These are phyloP conservation scores for Tilletiopsis washingtonensis DNA, from an alignment of 1,284 basidiomycete species.

Conservation along the genomic window DNA sequence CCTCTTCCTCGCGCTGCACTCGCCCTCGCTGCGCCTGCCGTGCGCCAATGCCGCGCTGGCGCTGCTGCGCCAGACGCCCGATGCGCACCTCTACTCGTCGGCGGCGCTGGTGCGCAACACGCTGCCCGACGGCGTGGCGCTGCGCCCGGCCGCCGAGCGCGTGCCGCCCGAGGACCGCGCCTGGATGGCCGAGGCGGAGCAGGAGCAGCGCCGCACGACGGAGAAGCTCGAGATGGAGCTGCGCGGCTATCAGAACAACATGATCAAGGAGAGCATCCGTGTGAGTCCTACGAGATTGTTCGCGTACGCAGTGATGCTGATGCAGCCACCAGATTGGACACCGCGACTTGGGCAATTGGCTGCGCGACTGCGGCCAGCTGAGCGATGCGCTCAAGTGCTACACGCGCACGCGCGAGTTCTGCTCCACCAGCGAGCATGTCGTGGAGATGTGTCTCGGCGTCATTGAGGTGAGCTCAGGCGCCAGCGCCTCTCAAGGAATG, in stretches of 20 bases:
- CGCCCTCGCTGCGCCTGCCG: slow-evolving; percentile 14
- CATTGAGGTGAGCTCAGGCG: slow-evolving; percentile 17
- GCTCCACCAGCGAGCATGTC: slow-evolving; percentile 72
- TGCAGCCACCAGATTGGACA: slow-evolving; percentile 61
- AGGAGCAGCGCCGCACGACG: slow-evolving; percentile 60
- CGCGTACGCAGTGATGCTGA: not conserved
- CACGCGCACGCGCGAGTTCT: slow-evolving; percentile 76
- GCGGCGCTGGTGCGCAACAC: slow-evolving; percentile 8
- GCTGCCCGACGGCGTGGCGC: not conserved
- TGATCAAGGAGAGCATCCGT: slow-evolving; percentile 88
- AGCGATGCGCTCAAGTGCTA: slow-evolving; percentile 64
- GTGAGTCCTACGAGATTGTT: slow-evolving; percentile 50
- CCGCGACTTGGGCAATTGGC: slow-evolving; percentile 70
- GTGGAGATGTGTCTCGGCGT: slow-evolving; percentile 59
- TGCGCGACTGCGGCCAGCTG: slow-evolving; percentile 63
- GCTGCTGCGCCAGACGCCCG: slow-evolving; percentile 6
- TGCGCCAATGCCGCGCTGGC: slow-evolving; percentile 21
- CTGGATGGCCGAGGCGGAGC: slow-evolving; percentile 62
- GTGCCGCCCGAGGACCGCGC: slow-evolving; percentile 42
- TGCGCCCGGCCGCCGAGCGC: slow-evolving; percentile 11
- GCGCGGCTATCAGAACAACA: slow-evolving; percentile 78
- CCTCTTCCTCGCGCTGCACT: slow-evolving; percentile 18
- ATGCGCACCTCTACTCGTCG: slow-evolving; percentile 7
- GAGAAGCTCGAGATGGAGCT: slow-evolving; percentile 75
- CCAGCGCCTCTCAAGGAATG: too few species aligned